Base-by-base conservation (phyloP, 2,329 filamentous ascomycete genomes). In the Pseudopyricularia cyperi region DNA sequence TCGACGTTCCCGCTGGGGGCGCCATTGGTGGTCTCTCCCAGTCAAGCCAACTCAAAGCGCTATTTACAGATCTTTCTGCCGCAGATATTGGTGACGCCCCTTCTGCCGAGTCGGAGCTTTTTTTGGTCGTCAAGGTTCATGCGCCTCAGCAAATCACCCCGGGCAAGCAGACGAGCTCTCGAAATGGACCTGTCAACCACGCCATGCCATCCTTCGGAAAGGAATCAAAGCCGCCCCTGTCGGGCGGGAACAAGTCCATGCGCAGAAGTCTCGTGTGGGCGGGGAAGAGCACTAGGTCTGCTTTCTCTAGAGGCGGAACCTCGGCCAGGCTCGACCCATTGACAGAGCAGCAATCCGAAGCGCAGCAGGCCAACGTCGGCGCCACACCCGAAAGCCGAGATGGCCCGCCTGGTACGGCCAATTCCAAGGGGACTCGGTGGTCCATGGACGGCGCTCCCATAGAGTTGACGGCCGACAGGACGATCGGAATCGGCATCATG, bases 1-100 rank as follows among this genome's bases (percentile, higher is more conserved):
- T 95, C 51, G 83, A 90, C 52, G 76, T 95, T 14, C 84, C 87
- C 0, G 72, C 87, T 0, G 83, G 84, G 30, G 87, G 89, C 52
- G 78, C 80, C 19, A 80, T 90, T 55, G 76, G 81, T 12, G 79
- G 77, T 54, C 69, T 87, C 48, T 69, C 77, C 9, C 77, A 82
- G 51, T 79, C 80, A 56, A 76, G 79, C 22, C 83, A 84, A 61
- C 79, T 90, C 63, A 88, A 85, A 62, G 94, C 89, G 0, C 74
- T 98, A 2, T 96, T 97, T 59, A 83, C 88, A 3, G 89, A 97
- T 60, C 71, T 98, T 17, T 88, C 83, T 37, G 79, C 87, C 1
- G 77, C 82, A 48, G 90, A 96, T 60, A 75, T 83, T 54, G 80
- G 80, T 24, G 80, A 82, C 48, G 65, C 71, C 1, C 70, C 76